Evolutionary conservation across 2,329 filamentous ascomycete genomes (phyloP).

Genomic region (Coniochaeta prunicola): DNA sequence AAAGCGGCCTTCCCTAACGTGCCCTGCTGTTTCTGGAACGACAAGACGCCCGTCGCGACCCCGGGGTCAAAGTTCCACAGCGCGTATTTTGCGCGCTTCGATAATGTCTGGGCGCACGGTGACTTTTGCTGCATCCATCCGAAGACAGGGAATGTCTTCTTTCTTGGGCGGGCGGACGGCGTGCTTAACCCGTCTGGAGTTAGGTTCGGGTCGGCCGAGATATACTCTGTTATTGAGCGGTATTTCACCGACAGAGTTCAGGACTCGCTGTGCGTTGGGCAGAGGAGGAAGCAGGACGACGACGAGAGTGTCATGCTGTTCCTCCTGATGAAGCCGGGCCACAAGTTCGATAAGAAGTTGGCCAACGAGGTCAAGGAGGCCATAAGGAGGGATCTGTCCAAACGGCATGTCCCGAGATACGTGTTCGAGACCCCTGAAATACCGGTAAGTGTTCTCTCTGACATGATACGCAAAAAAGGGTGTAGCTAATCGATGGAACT

Average conservation of each 20-base stretch:
- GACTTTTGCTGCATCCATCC: constrained; percentile 72
- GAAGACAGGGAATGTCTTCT: constrained; percentile 53
- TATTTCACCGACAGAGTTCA: constrained; percentile 55
- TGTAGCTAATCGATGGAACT: constrained; percentile 9
- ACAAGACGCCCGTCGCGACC: constrained; percentile 29
- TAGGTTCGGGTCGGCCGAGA: constrained; percentile 72
- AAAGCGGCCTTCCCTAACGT: constrained; percentile 68
- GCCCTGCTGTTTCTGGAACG: constrained; percentile 60
- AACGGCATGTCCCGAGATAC: constrained; percentile 70
- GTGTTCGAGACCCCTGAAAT: constrained; percentile 77
- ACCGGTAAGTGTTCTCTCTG: constrained; percentile 46
- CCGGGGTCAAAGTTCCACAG: constrained; percentile 50
- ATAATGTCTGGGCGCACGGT: constrained; percentile 72
- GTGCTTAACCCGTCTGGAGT: constrained; percentile 75
- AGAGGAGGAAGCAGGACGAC: constrained; percentile 51
- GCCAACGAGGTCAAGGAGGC: constrained; percentile 53
- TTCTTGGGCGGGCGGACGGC: constrained; percentile 68
- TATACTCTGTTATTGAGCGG: constrained; percentile 66
- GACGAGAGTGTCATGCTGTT: constrained; percentile 52
- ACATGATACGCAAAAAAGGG: background rate
- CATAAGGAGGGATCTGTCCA: constrained; percentile 60
- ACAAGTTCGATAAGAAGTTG: constrained; percentile 45
- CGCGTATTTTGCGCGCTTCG: constrained; percentile 56
- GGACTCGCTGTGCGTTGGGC: constrained; percentile 76
- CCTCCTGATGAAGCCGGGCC: constrained; percentile 48